Conservation (phyloP, 345 rosid species). For the Mangifera indica region DNA sequence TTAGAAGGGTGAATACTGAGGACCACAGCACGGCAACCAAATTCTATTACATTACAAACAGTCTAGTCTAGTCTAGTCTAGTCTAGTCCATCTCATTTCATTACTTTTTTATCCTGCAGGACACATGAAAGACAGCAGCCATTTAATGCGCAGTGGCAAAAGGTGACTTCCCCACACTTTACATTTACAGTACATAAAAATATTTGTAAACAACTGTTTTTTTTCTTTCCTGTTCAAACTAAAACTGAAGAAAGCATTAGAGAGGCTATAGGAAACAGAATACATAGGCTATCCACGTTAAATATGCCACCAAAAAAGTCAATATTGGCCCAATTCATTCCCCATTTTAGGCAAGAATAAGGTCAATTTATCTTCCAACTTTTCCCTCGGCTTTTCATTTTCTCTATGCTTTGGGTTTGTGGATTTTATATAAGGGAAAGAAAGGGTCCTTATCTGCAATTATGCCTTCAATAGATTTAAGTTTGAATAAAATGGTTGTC, state of each 20-base stretch:
- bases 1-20: neutral
- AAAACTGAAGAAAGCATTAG: neutral
- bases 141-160: constrained; percentile 22
- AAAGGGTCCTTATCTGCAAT: neutral
- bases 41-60: neutral
- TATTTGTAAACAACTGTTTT: too few relatives aligned
- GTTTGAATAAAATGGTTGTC: neutral
- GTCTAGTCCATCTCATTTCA: constrained; percentile 10
- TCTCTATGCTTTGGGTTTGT: neutral
- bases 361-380: neutral
- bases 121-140: constrained; percentile 19
- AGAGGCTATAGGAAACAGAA: neutral
- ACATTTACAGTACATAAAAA: neutral
- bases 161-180: neutral
- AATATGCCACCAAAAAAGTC: too few relatives aligned
- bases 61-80: neutral
- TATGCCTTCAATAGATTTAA: neutral
- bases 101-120: constrained; percentile 1
- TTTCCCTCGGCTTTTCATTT: neutral
- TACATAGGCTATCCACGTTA: too few relatives aligned
- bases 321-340: neutral
- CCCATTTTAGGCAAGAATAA: neutral
- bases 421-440: neutral
- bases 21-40: neutral
- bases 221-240: neutral